A percentile compares a stretch with the other conserved stretches of the same genome.
Conservation (phyloP, 805 yeast species). For the Wickerhamomyces rabaulensis region DNA sequence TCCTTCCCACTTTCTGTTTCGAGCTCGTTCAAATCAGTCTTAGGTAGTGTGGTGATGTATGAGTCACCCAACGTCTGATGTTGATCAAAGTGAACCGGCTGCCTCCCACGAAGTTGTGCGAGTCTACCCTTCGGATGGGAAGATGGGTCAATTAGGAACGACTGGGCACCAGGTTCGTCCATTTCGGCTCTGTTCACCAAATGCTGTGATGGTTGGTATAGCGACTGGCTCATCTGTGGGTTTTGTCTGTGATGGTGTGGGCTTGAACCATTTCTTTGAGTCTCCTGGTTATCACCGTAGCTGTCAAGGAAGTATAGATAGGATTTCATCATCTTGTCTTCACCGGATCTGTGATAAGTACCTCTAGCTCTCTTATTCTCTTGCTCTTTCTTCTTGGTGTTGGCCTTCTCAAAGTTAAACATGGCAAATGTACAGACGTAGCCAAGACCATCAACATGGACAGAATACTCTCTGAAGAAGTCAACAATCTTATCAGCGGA, state of each 20-base stretch:
- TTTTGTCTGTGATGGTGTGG: background rate
- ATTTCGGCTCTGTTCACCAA: background rate
- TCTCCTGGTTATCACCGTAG: slow-evolving; percentile 44
- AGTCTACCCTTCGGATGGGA: slow-evolving; percentile 3
- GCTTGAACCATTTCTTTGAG: slow-evolving; percentile 22
- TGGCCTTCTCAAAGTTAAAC: slow-evolving; percentile 71
- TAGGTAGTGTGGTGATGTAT: slow-evolving; percentile 33
- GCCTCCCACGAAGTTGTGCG: slow-evolving; percentile 10
- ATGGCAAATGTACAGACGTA: slow-evolving; percentile 92
- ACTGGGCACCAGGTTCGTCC: slow-evolving; percentile 1
- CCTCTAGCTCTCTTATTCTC: slow-evolving; percentile 22
- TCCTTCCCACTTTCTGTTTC: slow-evolving; percentile 23
- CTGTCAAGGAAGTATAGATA: slow-evolving; percentile 84
- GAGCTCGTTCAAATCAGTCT: slow-evolving; percentile 27
- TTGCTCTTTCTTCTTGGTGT: slow-evolving; percentile 29
- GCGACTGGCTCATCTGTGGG: slow-evolving; percentile 1
- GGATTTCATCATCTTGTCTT: slow-evolving; percentile 88
- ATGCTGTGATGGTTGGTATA: background rate
- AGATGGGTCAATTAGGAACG: background rate
- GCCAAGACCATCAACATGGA: slow-evolving; percentile 92
- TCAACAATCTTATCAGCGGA: slow-evolving; percentile 76
- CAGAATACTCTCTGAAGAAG: slow-evolving; percentile 83
- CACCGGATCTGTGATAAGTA: slow-evolving; percentile 40
- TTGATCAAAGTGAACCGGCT: slow-evolving; percentile 2
- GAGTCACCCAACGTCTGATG: slow-evolving; percentile 36